Conservation (phyloP, 2,329 filamentous ascomycete species). For the Trichoderma sp. region DNA sequence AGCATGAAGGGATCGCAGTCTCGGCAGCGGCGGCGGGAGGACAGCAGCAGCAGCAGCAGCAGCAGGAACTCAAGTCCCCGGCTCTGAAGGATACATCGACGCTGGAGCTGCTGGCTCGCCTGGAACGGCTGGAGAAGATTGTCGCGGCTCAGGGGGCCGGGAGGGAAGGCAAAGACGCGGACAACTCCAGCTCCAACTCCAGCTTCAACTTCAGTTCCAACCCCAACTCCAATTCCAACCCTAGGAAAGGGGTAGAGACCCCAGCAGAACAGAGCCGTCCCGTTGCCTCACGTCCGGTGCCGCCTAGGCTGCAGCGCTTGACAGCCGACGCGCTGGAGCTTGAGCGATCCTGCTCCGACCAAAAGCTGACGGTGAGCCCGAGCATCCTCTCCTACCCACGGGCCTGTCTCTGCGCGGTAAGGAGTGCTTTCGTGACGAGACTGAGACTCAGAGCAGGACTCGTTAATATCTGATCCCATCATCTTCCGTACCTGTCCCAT, state of each 20-base stretch:
- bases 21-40: slow-evolving; percentile 16
- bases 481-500: slow-evolving; percentile 41
- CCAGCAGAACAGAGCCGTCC: slow-evolving; percentile 3
- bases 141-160: slow-evolving; percentile 29
- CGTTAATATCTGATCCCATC: slow-evolving; percentile 38
- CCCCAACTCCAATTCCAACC: too few relatives aligned
- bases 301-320: slow-evolving; percentile 40
- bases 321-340: slow-evolving; percentile 42
- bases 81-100: slow-evolving; percentile 30
- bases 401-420: slow-evolving; percentile 21
- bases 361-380: slow-evolving; percentile 38
- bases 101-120: slow-evolving; percentile 33
- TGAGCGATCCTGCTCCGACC: slow-evolving; percentile 39
- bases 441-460: slow-evolving; percentile 35
- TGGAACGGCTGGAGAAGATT: slow-evolving; percentile 33
- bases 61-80: slow-evolving; percentile 5
- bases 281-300: slow-evolving; percentile 31
- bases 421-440: slow-evolving; percentile 1
- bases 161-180: neutral
- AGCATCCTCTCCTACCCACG: neutral
- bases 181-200: too few relatives aligned
- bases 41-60: neutral
- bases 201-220: too few relatives aligned
- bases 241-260: neutral
- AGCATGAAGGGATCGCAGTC: slow-evolving; percentile 29